Percentiles rank a stretch among this genome's conserved stretches.
These are phyloP conservation scores for Phaseolus coccineus DNA, from an alignment of 331 rosid species.

Conservation along the genomic window DNA sequence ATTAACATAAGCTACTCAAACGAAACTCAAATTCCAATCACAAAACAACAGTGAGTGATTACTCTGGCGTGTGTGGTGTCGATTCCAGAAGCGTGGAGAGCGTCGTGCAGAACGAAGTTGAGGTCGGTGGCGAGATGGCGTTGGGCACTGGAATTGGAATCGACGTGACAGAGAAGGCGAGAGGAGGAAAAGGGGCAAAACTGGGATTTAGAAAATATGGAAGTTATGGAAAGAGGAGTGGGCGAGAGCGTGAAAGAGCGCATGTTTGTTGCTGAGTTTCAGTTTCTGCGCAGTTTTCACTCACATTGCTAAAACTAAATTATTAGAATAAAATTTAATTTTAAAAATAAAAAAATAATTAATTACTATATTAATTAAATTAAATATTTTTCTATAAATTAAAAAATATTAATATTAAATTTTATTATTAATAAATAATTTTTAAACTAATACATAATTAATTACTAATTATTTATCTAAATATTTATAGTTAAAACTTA, in stretches of 20 bases:
- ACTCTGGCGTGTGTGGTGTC: constrained; percentile 80
- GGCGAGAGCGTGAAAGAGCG: neutral
- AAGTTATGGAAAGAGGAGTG: constrained; percentile 14
- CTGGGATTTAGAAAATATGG: constrained; percentile 51
- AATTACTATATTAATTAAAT: too few species aligned
- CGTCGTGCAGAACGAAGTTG: constrained; percentile 73
- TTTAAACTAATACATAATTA: too few species aligned
- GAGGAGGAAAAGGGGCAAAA: constrained; percentile 44
- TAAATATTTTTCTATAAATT: too few species aligned
- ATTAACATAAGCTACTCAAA: neutral
- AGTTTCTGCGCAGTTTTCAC: too few species aligned
- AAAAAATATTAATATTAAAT: too few species aligned
- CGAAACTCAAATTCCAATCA: neutral
- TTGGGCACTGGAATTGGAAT: constrained; percentile 41
- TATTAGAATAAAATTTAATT: too few species aligned
- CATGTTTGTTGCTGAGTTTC: neutral
- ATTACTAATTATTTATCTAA: too few species aligned
- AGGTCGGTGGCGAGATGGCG: constrained; percentile 46
- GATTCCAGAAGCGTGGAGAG: constrained; percentile 84
- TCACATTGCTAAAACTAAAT: too few species aligned
- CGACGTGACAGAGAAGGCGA: constrained; percentile 54
- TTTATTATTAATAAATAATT: too few species aligned
- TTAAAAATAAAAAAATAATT: too few species aligned
- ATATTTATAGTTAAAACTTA: too few species aligned
- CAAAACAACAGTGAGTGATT: neutral